Evolutionary conservation across 2,329 filamentous ascomycete species (phyloP).

Genomic region (Monilinia aucupariae): DNA sequence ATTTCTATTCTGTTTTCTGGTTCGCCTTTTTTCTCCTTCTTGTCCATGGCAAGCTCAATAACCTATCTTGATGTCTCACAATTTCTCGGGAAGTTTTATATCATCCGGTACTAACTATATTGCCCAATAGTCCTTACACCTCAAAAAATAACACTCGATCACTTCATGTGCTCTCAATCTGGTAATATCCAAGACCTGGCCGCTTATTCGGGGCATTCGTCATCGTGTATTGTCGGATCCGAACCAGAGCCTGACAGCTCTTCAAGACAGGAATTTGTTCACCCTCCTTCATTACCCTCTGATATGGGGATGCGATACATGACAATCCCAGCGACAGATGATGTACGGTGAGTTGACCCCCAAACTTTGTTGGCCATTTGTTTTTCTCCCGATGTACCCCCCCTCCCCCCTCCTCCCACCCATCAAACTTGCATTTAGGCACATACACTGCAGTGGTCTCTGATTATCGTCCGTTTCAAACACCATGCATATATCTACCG

Average conservation of each 20-base stretch:
- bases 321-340: constrained; percentile 33
- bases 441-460: constrained; percentile 23
- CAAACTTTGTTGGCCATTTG: constrained; percentile 28
- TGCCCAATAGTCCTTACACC: constrained; percentile 28
- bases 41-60: constrained; percentile 16
- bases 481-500: constrained; percentile 22
- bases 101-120: constrained; percentile 23
- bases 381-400: constrained; percentile 21
- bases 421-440: constrained; percentile 29
- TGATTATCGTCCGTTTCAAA: constrained; percentile 19
- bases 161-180: constrained; percentile 37
- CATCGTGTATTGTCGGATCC: constrained; percentile 33
- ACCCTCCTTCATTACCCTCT: constrained; percentile 29
- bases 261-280: constrained; percentile 33
- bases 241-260: constrained; percentile 36
- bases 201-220: constrained; percentile 33
- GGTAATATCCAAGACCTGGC: constrained; percentile 35
- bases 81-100: background rate
- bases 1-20: background rate
- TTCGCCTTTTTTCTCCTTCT: constrained; percentile 7
- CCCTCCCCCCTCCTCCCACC: background rate
- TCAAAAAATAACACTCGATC: constrained; percentile 28
- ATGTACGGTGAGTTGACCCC: constrained; percentile 34
- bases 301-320: constrained; percentile 37
- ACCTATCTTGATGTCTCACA: constrained; percentile 11